phyloP scores from a whole-genome alignment of 176 grass and related monocot genomes.

The Carex littledalei region DNA sequence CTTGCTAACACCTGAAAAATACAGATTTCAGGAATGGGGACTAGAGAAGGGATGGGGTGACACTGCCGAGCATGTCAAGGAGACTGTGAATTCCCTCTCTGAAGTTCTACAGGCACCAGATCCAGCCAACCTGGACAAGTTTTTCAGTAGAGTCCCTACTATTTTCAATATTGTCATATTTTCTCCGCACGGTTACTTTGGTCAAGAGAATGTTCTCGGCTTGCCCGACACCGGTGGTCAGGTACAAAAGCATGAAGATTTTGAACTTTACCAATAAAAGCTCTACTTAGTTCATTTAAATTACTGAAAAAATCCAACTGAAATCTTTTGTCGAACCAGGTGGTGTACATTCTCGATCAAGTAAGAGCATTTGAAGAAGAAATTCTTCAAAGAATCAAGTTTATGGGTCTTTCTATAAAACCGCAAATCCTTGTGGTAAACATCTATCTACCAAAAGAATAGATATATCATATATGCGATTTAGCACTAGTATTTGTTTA shows the following conservation, averaged over 20 bases:
- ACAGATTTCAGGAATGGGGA: slow-evolving; percentile 95
- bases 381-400: slow-evolving; percentile 78
- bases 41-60: slow-evolving; percentile 98
- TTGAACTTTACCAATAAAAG: background rate
- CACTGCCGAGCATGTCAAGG: slow-evolving; percentile 70
- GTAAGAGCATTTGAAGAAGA: slow-evolving; percentile 93
- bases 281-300: background rate
- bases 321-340: slow-evolving; percentile 44
- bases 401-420: slow-evolving; percentile 64
- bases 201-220: slow-evolving; percentile 92
- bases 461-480: slow-evolving; percentile 5
- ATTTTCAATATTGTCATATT: slow-evolving; percentile 81
- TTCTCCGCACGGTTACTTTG: slow-evolving; percentile 92
- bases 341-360: slow-evolving; percentile 97
- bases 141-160: slow-evolving; percentile 69
- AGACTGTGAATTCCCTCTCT: slow-evolving; percentile 70
- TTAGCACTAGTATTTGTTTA: background rate
- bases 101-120: slow-evolving; percentile 97
- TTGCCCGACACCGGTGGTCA: slow-evolving; percentile 96
- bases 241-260: slow-evolving; percentile 28
- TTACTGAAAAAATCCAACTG: background rate
- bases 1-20: background rate
- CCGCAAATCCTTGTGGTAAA: slow-evolving; percentile 96
- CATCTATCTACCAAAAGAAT: background rate
- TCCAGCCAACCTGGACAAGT: slow-evolving; percentile 80